A percentile compares a stretch with the other conserved stretches of the same genome.
These are phyloP conservation scores for Cymodocea nodosa DNA, from an alignment of 116 monocot genomes.

Conservation along the genomic window DNA sequence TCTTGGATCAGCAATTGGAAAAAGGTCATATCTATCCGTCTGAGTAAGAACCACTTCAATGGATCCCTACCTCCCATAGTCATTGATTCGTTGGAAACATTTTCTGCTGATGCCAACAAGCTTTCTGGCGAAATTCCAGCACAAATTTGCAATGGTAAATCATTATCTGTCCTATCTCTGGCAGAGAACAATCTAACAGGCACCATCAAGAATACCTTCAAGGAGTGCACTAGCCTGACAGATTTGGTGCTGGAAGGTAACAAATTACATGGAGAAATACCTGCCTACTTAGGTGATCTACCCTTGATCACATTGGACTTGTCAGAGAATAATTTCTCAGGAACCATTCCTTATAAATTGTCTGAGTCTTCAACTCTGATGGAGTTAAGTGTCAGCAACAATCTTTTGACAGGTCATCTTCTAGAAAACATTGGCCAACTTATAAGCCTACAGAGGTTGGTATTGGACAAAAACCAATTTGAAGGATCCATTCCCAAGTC, in stretches of 20 bases:
- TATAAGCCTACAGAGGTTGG: constrained; percentile 19
- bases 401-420: constrained; percentile 41
- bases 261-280: constrained; percentile 58
- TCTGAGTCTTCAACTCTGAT: constrained; percentile 21
- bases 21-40: constrained; percentile 25
- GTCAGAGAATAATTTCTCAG: constrained; percentile 47
- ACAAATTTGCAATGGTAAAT: constrained; percentile 15
- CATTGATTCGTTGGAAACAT: constrained; percentile 13
- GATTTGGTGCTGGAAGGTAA: constrained; percentile 44
- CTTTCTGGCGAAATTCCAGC: constrained; percentile 27
- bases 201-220: constrained; percentile 42
- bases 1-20: constrained; percentile 67
- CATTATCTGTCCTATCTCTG: constrained; percentile 37
- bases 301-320: constrained; percentile 43
- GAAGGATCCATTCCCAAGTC: constrained; percentile 33
- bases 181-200: constrained; percentile 52
- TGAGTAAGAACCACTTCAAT: constrained; percentile 56
- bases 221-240: constrained; percentile 37
- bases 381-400: constrained; percentile 53
- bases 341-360: constrained; percentile 48
- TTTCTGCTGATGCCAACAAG: constrained; percentile 23
- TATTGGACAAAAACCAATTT: constrained; percentile 53
- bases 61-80: constrained; percentile 29
- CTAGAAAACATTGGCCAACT: constrained; percentile 24
- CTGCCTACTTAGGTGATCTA: constrained; percentile 33